phyloP scores from a whole-genome alignment of 2,329 filamentous ascomycete genomes.

The Aspergillus brunneoviolaceus region DNA sequence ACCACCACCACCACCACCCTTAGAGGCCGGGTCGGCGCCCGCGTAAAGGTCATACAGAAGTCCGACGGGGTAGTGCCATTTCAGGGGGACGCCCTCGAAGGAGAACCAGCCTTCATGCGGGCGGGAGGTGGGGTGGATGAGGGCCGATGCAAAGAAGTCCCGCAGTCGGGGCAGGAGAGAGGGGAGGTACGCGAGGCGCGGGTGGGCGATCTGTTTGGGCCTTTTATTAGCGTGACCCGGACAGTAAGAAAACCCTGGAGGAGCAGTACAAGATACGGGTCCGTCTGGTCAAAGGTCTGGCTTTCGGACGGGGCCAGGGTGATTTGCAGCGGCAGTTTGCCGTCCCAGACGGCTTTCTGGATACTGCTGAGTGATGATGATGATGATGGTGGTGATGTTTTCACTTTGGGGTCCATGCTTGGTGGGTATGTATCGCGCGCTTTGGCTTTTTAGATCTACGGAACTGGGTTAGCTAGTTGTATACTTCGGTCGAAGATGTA shows the following conservation, averaged over 20 bases:
- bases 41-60: slow-evolving; percentile 69
- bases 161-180: slow-evolving; percentile 63
- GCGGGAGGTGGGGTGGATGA: slow-evolving; percentile 58
- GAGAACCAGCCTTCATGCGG: slow-evolving; percentile 62
- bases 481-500: too few species aligned
- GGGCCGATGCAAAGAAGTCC: slow-evolving; percentile 58
- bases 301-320: slow-evolving; percentile 59
- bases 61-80: slow-evolving; percentile 71
- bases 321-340: slow-evolving; percentile 61
- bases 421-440: neutral
- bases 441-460: too few species aligned
- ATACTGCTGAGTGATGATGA: slow-evolving; percentile 29
- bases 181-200: slow-evolving; percentile 67
- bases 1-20: slow-evolving; percentile 19
- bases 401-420: slow-evolving; percentile 29
- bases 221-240: neutral
- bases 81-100: slow-evolving; percentile 66
- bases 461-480: neutral
- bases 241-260: neutral
- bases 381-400: too few species aligned
- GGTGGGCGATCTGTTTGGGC: slow-evolving; percentile 54
- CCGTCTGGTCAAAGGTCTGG: slow-evolving; percentile 58
- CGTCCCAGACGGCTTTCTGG: slow-evolving; percentile 56
- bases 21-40: slow-evolving; percentile 50
- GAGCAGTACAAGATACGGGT: slow-evolving; percentile 57